Evolutionary conservation across 106 monocot genomes (phyloP), one percentile per base, ranked within the genome.

Genomic region (Platanthera guangdongensis): DNA sequence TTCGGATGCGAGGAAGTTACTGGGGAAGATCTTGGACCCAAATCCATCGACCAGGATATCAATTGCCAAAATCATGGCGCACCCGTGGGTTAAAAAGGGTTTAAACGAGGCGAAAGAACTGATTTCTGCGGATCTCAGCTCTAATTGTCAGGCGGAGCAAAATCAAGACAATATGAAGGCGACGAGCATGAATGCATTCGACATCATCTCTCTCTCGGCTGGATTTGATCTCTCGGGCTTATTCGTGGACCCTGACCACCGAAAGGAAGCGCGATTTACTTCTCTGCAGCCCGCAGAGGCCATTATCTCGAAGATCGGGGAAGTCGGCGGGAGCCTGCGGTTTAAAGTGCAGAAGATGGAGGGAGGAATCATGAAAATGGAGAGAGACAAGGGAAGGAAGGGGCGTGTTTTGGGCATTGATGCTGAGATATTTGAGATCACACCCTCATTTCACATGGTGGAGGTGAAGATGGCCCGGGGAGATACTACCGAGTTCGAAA

Each of bases 181-280:
- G 7, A 32, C 74, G 11, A 83, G 80, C 74, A 75, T 90, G 81
- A 90, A 90, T 81, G 90, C 90, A 75, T 90, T 90, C 47, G 87
- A 90, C 68, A 90, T 90, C 52, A 90, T 90, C 67, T 85, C 87
- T 67, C 79, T 90, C 68, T 90, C 90, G 7, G 80, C 74, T 16
- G 90, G 90, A 59, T 90, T 90, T 75, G 87, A 90, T 78, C 87
- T 90, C 69, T 90, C 90, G 1, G 85, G 87, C 25, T 83, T 90
- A 69, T 90, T 90, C 49, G 87, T 83, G 51, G 74, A 87, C 21
- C 78, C 22, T 1, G 72, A 81, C 49, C 71, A 74, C 28, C 80
- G 57, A 72, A 85, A 76, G 73, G 90, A 90, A 77, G 78, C 79
- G 18, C 76, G 87, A 25, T 90, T 90, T 51, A 84, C 83, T 53